Conservation (phyloP, 208 protist species). For the Trypanosoma congolense region DNA sequence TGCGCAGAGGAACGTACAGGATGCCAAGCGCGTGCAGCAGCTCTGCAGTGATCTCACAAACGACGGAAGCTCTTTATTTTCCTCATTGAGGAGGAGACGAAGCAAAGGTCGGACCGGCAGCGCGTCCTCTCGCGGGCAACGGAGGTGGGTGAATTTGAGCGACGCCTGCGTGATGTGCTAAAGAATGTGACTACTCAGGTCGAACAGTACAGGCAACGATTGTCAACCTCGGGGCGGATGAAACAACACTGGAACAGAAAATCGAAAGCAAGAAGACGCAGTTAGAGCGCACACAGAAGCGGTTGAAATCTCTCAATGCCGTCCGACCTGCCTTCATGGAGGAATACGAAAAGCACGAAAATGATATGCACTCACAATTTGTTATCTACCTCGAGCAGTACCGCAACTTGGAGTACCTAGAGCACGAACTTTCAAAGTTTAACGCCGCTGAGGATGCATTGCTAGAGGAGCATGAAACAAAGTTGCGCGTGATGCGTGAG, state of each 20-base stretch:
- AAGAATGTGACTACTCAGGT: conserved; percentile 68
- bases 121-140: conserved; percentile 80
- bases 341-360: conserved; percentile 92
- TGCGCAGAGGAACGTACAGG: conserved; percentile 74
- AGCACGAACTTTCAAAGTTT: conserved; percentile 85
- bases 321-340: conserved; percentile 92
- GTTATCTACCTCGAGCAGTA: conserved; percentile 92
- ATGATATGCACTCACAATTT: conserved; percentile 89
- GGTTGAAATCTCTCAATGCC: conserved; percentile 81
- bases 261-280: conserved; percentile 94
- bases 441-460: conserved; percentile 80
- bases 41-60: conserved; percentile 87
- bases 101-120: conserved; percentile 59
- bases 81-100: conserved; percentile 80
- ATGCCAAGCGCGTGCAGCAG: conserved; percentile 84
- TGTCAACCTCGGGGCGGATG: conserved; percentile 80
- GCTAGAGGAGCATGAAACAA: conserved; percentile 86
- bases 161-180: conserved; percentile 76
- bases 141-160: conserved; percentile 90
- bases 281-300: conserved; percentile 90
- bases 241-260: conserved; percentile 92
- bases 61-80: conserved; percentile 85
- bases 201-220: conserved; percentile 81
- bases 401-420: conserved; percentile 92
- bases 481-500: conserved; percentile 86